Conservation (phyloP, 1,284 basidiomycete genomes). For the Gastroboletus turbinatus region DNA sequence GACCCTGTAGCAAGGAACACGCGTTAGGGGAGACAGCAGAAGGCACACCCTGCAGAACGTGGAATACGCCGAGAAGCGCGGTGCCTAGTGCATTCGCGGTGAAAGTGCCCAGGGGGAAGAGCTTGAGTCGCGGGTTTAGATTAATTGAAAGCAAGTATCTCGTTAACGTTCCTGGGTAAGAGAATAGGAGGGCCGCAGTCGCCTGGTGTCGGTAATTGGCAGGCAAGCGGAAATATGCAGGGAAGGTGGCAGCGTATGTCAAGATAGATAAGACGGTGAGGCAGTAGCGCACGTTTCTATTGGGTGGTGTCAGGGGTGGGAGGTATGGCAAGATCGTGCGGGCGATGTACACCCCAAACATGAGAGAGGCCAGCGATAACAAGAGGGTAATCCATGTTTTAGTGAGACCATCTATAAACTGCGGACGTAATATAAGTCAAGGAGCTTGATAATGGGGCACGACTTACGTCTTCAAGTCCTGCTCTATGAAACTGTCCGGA, state of each 20-base stretch:
- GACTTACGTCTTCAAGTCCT: conserved; percentile 77
- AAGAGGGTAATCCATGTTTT: conserved; percentile 79
- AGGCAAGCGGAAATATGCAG: conserved; percentile 77
- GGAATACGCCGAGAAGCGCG: conserved; percentile 69
- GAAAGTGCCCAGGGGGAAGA: conserved; percentile 87
- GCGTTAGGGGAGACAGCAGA: conserved; percentile 47
- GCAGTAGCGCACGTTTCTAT: conserved; percentile 42
- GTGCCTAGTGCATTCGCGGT: conserved; percentile 84
- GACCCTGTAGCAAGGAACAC: conserved; percentile 76
- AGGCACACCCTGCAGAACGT: conserved; percentile 63
- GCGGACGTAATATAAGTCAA: conserved; percentile 14
- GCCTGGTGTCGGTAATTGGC: conserved; percentile 73
- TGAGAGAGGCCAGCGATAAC: conserved; percentile 64
- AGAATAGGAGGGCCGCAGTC: conserved; percentile 87
- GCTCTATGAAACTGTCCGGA: conserved; percentile 53
- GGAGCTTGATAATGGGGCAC: background rate
- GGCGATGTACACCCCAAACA: conserved; percentile 59
- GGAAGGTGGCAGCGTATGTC: conserved; percentile 65
- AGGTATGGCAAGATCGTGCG: conserved; percentile 42
- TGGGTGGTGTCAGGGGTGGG: conserved; percentile 41
- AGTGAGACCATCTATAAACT: conserved; percentile 87
- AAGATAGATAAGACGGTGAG: conserved; percentile 52
- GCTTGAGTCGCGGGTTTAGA: conserved; percentile 65
- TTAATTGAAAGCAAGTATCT: conserved; percentile 77
- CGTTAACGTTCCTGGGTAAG: conserved; percentile 85